Evolutionary conservation across 352 stramenopile species (phyloP).

Genomic region (Phytophthora pini): DNA sequence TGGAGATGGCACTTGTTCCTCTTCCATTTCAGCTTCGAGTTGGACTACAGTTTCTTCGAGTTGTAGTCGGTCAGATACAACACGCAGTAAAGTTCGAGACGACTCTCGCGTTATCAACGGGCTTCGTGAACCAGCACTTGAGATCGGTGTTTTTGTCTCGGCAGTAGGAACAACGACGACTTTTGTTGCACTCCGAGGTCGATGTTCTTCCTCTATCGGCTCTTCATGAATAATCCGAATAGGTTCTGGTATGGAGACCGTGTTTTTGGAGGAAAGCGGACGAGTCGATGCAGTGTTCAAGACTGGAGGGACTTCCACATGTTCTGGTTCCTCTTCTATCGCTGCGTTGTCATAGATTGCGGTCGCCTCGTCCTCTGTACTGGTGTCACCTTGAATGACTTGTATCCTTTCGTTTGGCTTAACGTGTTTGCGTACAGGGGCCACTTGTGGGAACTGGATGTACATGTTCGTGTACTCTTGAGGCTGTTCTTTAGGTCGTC

Average conservation of each 20-base stretch:
- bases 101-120: slow-evolving; percentile 9
- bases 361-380: background rate
- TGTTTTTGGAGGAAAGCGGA: slow-evolving; percentile 7
- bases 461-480: slow-evolving; percentile 47
- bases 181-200: slow-evolving; percentile 23
- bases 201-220: slow-evolving; percentile 2
- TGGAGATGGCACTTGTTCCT: slow-evolving; percentile 1
- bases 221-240: slow-evolving; percentile 7
- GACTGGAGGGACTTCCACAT: slow-evolving; percentile 1
- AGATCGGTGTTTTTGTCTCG: slow-evolving; percentile 6
- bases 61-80: slow-evolving; percentile 12
- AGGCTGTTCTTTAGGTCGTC: background rate
- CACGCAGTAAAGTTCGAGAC: slow-evolving; percentile 16
- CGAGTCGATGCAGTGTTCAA: background rate
- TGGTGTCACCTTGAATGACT: slow-evolving; percentile 4
- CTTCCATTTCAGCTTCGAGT: slow-evolving; percentile 7
- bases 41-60: slow-evolving; percentile 23
- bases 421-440: slow-evolving; percentile 41
- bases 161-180: slow-evolving; percentile 32
- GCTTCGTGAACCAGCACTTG: slow-evolving; percentile 5
- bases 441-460: slow-evolving; percentile 65
- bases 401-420: slow-evolving; percentile 13
- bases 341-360: slow-evolving; percentile 1
- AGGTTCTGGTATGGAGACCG: slow-evolving; percentile 4
- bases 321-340: slow-evolving; percentile 1